Evolutionary conservation across 208 protist species (phyloP), one percentile per base, ranked within the genome.

Genomic region (Porcisia hertigi): DNA sequence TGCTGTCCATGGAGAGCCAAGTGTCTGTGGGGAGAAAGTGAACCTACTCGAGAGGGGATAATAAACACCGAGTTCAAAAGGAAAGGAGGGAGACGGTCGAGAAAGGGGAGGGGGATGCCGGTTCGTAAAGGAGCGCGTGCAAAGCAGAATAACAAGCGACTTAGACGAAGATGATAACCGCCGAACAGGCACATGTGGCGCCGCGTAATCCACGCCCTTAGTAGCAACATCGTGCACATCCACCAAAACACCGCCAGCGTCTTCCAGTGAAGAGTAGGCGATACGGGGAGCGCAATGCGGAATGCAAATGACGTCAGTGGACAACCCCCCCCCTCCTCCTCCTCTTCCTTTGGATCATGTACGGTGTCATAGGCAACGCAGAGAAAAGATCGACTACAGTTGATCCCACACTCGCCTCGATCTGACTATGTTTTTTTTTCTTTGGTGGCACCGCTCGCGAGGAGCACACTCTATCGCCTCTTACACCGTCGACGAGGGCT

Each of bases 1-100:
- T 67, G 20, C 60, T 54, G 25, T 73, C 70, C 70, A 73, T 73
- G 9, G 11, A n/a, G 58, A 2, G 52, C 45, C 30, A 57, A 14
- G n/a, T 2, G n/a, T 6, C 43, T 43, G 7, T 57, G 11, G 14
- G 52, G 65, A 34, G 47, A 36, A 25, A 0, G 47, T 55, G 41
- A n/a, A 41, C 1, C 23, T 52, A 7, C 36, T 34, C 18, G 36
- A 30, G 6, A 12, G 45, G 9, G 23, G 36, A 30, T 20, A n/a
- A 36, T 34, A 34, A 47, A 30, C 20, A 54, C 1, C 30, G n/a
- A 25, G 20, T 36, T 41, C 11, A n/a, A 55, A 0, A 55, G 25
- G 36, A 49, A 70, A n/a, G 41, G 41, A 69, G 23, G 8, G 64
- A 57, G 1, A 58, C 1, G 30, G 1, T 9, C 3, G n/a, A 20